Conservation (phyloP, 495 filamentous ascomycete species). For the Delitschia confertaspora region DNA sequence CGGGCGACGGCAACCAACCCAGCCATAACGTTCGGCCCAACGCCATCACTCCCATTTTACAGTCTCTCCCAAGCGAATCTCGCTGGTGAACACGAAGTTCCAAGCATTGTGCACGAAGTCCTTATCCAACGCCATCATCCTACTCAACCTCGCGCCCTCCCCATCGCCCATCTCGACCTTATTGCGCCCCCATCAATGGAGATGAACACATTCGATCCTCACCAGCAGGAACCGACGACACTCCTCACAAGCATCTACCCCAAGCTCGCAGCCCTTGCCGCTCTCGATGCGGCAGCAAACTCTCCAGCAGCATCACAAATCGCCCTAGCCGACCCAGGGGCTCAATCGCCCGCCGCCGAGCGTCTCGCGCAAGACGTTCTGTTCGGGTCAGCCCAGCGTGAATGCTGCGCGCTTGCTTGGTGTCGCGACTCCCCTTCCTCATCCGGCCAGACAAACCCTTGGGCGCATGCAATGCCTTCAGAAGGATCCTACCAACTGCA, state of each 20-base stretch:
- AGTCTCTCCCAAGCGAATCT: conserved; percentile 25
- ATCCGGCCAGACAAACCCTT: conserved; percentile 19
- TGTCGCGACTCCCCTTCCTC: conserved; percentile 13
- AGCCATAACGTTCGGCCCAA: conserved; percentile 27
- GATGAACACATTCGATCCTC: conserved; percentile 26
- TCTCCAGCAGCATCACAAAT: conserved; percentile 38
- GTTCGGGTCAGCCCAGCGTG: conserved; percentile 56
- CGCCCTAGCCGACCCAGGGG: conserved; percentile 36
- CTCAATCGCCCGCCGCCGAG: conserved; percentile 32
- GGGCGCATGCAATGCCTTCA: conserved; percentile 38
- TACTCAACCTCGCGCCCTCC: conserved; percentile 23
- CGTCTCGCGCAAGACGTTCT: conserved; percentile 48
- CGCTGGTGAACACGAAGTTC: conserved; percentile 14
- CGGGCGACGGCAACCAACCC: conserved; percentile 18
- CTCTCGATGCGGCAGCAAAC: conserved; percentile 52
- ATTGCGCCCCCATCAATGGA: conserved; percentile 25
- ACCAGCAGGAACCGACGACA: conserved; percentile 29
- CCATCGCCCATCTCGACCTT: conserved; percentile 27
- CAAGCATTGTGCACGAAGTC: conserved; percentile 24
- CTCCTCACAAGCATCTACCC: conserved; percentile 69
- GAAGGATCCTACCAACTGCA: conserved; percentile 56
- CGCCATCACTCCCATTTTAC: conserved; percentile 29
- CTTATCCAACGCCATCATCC: conserved; percentile 31
- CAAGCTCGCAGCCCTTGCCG: conserved; percentile 57
- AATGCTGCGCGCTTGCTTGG: conserved; percentile 65